Base-by-base conservation (phyloP, 805 yeast species). In the Yamadazyma paraphyllophila region DNA sequence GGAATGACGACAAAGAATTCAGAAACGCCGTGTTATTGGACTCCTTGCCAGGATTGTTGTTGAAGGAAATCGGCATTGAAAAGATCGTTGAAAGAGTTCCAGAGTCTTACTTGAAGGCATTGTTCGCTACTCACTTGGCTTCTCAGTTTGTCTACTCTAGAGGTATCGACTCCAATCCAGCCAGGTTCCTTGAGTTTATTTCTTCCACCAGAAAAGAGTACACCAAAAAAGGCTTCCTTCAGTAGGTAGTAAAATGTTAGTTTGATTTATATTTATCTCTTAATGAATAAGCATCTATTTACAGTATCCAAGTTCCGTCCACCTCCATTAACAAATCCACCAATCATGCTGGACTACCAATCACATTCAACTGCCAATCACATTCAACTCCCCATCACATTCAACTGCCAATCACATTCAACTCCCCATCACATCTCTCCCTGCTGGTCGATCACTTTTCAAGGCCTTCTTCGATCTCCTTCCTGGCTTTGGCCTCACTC, bases 71-170 rank as follows among this genome's bases (percentile, higher is more conserved):
- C 46, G 88, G 89, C 7, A 78, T 88, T 46, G 85, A 82, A 8
- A 68, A 71, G 46, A 82, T 92, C 34, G 71, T 92, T 56, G 58
- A 69, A 37, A 81, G 94, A 58, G 94, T 92, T 32, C 99, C 99
- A 14, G 87, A 78, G 47, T 78, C 95, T 43, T 94, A 92, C 64
- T 74, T 92, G 62, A 83, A 82, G 60, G 96, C 97, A 2, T 80
- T 92, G 55, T 87, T 92, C 60, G 95, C 96, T 37, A 85, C 94
- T 30, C 84, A 81, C 60, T 74, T 90, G 57, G 90, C 96, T 9
- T 85, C 96, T 39, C 76, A 85, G 39, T 90, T 86, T 65, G 95
- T 90, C 44, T 90, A 90, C 67, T 74, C 85, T 24, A 76, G 83
- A 59, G 97, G 97, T 45, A 73, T 82, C 48, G 88, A 81, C 50